phyloP scores from a whole-genome alignment of 257 asterid genomes.

The Solanum neorickii region DNA sequence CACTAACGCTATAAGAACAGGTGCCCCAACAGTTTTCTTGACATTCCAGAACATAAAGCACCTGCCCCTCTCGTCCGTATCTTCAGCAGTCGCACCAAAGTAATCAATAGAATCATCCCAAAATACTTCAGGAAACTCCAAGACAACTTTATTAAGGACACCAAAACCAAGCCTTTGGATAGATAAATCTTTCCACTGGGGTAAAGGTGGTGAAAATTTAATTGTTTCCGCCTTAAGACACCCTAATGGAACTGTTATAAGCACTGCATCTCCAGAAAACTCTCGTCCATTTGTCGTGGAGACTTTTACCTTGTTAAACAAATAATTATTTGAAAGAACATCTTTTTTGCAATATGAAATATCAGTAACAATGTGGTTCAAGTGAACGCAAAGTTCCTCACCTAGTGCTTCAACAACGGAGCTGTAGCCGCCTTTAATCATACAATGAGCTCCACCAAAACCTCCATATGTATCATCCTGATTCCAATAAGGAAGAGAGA shows the following conservation, averaged over 20 bases:
- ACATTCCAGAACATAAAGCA: conserved; percentile 99
- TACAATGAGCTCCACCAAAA: conserved; percentile 99
- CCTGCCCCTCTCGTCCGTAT: conserved; percentile 68
- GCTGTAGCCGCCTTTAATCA: conserved; percentile 98
- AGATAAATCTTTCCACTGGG: conserved; percentile 72
- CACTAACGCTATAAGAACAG: conserved; percentile 89
- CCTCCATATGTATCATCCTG: conserved; percentile 97
- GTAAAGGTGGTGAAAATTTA: conserved; percentile 84
- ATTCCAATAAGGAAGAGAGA: conserved; percentile 95
- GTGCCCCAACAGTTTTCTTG: conserved; percentile 97
- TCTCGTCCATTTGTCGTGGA: conserved; percentile 65
- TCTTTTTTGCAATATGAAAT: conserved; percentile 40
- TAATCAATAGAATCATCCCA: conserved; percentile 95
- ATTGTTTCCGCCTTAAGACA: conserved; percentile 85
- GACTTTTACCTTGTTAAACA: conserved; percentile 54
- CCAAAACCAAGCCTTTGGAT: conserved; percentile 92
- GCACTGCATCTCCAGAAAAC: conserved; percentile 84
- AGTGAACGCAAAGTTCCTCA: conserved; percentile 58
- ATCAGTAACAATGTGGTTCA: conserved; percentile 73
- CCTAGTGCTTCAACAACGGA: conserved; percentile 78
- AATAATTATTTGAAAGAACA: conserved; percentile 12
- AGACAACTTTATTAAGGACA: conserved; percentile 83
- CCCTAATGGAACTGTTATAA: conserved; percentile 93
- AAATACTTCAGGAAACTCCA: conserved; percentile 90
- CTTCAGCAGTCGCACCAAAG: conserved; percentile 96